A percentile compares a stretch with the other conserved stretches of the same genome.
Conservation (phyloP, 2,329 filamentous ascomycete species). For the Hypoxylon sp. region DNA sequence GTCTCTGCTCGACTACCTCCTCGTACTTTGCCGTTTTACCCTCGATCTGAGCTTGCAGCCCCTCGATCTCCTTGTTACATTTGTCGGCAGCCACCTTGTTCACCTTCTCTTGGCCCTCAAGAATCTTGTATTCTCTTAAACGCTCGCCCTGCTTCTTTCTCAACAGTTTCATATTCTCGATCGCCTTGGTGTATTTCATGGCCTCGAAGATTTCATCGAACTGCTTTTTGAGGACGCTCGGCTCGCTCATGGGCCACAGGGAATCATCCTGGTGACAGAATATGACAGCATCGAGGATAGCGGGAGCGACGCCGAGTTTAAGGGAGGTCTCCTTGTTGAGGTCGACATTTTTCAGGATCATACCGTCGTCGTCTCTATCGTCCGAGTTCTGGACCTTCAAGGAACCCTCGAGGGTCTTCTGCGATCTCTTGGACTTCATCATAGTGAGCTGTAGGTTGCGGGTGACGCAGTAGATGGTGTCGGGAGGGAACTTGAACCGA, state of each 20-base stretch:
- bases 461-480: conserved; percentile 81
- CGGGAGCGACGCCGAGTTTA: conserved; percentile 86
- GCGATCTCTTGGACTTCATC: conserved; percentile 77
- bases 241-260: conserved; percentile 94
- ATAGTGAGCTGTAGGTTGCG: conserved; percentile 86
- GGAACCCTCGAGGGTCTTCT: conserved; percentile 86
- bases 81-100: conserved; percentile 86
- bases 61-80: conserved; percentile 69
- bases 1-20: conserved; percentile 66
- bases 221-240: conserved; percentile 83
- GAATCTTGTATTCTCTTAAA: conserved; percentile 74
- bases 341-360: conserved; percentile 83
- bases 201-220: conserved; percentile 99
- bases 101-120: conserved; percentile 78
- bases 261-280: conserved; percentile 99
- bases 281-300: conserved; percentile 92
- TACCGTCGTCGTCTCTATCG: conserved; percentile 79
- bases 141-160: conserved; percentile 83
- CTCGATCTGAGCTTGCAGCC: conserved; percentile 72
- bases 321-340: conserved; percentile 85
- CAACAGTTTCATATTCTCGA: conserved; percentile 90
- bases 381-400: conserved; percentile 76
- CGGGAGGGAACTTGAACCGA: conserved; percentile 80
- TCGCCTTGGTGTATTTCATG: conserved; percentile 94
- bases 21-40: conserved; percentile 65